Evolutionary conservation across 2,329 filamentous ascomycete genomes (phyloP).

Genomic region (Mariannaea sp.): DNA sequence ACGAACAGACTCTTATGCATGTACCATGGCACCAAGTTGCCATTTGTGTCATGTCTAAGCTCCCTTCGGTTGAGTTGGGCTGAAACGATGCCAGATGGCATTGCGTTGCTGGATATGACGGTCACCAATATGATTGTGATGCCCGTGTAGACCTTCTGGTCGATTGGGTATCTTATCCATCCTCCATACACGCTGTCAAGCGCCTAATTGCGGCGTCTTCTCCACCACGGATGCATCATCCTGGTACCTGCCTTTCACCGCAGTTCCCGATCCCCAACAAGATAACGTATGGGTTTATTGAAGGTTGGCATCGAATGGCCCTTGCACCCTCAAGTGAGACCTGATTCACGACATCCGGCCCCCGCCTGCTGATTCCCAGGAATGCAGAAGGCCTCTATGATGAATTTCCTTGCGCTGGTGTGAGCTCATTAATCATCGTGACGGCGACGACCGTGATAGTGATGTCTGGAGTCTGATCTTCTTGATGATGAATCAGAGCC

Average conservation of each 20-base stretch:
- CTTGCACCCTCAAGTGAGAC: not conserved
- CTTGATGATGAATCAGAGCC: constrained; percentile 21
- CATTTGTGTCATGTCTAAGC: constrained; percentile 30
- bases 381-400: constrained; percentile 10
- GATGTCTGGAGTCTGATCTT: constrained; percentile 34
- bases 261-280: constrained; percentile 23
- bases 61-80: constrained; percentile 32
- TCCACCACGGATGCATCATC: constrained; percentile 26
- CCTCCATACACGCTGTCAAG: constrained; percentile 31
- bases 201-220: constrained; percentile 21
- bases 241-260: constrained; percentile 27
- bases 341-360: not conserved
- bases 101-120: constrained; percentile 48
- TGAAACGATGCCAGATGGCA: constrained; percentile 52
- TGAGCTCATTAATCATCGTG: constrained; percentile 31
- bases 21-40: constrained; percentile 26
- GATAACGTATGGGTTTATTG: constrained; percentile 24
- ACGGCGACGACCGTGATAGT: constrained; percentile 37
- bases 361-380: constrained; percentile 10
- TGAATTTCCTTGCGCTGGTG: constrained; percentile 7
- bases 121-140: constrained; percentile 30
- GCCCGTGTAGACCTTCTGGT: constrained; percentile 27
- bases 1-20: constrained; percentile 29
- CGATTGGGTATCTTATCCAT: constrained; percentile 36
- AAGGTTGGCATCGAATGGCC: constrained; percentile 10